phyloP scores from a whole-genome alignment of 2,329 filamentous ascomycete genomes.

The Neoscytalidium dimidiatum region DNA sequence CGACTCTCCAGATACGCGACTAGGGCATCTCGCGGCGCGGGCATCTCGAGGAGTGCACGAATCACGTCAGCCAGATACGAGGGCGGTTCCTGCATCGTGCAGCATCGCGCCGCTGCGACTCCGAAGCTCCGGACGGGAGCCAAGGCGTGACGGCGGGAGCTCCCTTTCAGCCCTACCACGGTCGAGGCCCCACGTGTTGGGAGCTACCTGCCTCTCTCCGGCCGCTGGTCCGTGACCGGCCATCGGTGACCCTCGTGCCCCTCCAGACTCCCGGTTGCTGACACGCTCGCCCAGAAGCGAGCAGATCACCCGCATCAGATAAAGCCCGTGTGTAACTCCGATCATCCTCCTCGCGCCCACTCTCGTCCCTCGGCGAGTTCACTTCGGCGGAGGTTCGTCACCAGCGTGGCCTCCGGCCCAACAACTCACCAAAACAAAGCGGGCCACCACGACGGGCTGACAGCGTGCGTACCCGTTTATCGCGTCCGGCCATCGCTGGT shows the following conservation, averaged over 20 bases:
- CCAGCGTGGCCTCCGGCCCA: not conserved
- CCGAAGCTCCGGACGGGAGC: conserved; percentile 2
- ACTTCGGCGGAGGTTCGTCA: not conserved
- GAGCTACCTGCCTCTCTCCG: not conserved
- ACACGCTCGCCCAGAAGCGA: conserved; percentile 7
- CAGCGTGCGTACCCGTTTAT: not conserved
- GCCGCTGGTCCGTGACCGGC: conserved; percentile 17
- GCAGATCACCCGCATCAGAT: conserved; percentile 1
- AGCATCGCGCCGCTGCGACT: conserved; percentile 3
- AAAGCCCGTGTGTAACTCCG: conserved; percentile 3
- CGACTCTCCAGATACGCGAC: not conserved
- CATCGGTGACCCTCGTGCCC: conserved; percentile 3
- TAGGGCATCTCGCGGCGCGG: not conserved
- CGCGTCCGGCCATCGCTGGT: not conserved
- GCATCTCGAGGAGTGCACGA: not conserved
- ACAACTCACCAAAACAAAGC: not conserved
- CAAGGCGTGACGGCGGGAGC: conserved; percentile 1
- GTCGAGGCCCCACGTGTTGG: conserved; percentile 16
- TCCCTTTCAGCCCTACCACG: conserved; percentile 18
- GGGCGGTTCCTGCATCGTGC: conserved; percentile 15
- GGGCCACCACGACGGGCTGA: not conserved
- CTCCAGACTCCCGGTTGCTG: conserved; percentile 1
- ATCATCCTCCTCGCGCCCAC: not conserved
- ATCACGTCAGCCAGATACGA: conserved; percentile 18
- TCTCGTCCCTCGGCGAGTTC: not conserved